phyloP scores from a whole-genome alignment of 345 rosid species.

The Fremontodendron californicum region DNA sequence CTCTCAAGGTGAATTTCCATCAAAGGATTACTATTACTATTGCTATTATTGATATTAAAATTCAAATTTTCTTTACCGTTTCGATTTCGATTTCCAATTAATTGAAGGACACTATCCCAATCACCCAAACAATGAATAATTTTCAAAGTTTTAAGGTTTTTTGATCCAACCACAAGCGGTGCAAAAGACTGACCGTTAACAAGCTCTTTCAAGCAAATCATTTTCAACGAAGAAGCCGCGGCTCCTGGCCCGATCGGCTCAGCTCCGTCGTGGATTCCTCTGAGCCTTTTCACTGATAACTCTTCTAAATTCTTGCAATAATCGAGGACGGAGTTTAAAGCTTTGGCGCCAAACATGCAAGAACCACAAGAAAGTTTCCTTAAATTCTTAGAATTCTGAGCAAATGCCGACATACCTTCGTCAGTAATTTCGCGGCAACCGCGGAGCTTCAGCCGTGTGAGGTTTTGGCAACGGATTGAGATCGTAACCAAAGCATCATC shows the following conservation, averaged over 20 bases:
- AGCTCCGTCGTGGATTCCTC: slow-evolving; percentile 46
- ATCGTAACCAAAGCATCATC: slow-evolving; percentile 58
- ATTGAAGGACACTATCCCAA: slow-evolving; percentile 60
- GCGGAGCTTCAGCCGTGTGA: slow-evolving; percentile 82
- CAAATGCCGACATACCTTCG: slow-evolving; percentile 58
- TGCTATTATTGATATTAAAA: neutral
- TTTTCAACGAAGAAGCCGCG: slow-evolving; percentile 41
- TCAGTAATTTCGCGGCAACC: slow-evolving; percentile 83
- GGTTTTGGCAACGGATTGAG: slow-evolving; percentile 54
- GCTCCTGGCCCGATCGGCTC: slow-evolving; percentile 35
- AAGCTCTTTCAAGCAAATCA: slow-evolving; percentile 72
- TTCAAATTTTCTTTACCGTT: neutral
- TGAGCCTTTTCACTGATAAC: slow-evolving; percentile 55
- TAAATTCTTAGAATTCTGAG: slow-evolving; percentile 44
- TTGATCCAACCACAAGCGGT: slow-evolving; percentile 43
- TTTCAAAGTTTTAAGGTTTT: slow-evolving; percentile 53
- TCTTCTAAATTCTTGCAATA: slow-evolving; percentile 51
- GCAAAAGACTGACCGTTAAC: slow-evolving; percentile 65
- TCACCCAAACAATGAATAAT: slow-evolving; percentile 72
- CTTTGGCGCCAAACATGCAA: slow-evolving; percentile 71
- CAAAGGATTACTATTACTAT: slow-evolving; percentile 11
- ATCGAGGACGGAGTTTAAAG: slow-evolving; percentile 57
- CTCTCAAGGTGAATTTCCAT: slow-evolving; percentile 74
- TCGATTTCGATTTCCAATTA: slow-evolving; percentile 31
- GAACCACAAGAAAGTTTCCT: slow-evolving; percentile 78